Conservation (phyloP, 306 rosid genomes). For the Sindora glabra region DNA sequence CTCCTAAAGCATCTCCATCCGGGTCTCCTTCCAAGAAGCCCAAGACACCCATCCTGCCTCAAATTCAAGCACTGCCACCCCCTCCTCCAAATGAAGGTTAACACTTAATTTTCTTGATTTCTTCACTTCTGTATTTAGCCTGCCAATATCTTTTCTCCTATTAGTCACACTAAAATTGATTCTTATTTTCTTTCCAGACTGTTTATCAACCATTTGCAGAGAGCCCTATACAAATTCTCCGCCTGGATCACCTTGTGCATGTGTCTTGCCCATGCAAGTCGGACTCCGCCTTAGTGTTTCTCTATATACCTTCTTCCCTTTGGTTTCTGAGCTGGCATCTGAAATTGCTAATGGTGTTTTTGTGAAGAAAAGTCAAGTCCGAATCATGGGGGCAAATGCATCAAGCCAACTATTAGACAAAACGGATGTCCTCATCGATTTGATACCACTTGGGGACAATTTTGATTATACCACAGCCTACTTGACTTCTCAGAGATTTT, state of each 20-base stretch:
- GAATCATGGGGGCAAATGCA: constrained; percentile 78
- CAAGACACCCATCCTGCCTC: constrained; percentile 44
- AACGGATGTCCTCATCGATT: constrained; percentile 63
- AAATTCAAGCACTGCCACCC: constrained; percentile 63
- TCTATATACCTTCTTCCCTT: constrained; percentile 78
- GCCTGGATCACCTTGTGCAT: constrained; percentile 84
- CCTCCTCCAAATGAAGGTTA: constrained; percentile 96
- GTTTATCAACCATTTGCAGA: constrained; percentile 54
- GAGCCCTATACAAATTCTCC: constrained; percentile 80
- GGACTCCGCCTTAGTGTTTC: constrained; percentile 67
- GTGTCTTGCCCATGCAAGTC: constrained; percentile 86
- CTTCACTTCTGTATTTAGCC: too few species aligned
- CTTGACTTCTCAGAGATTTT: constrained; percentile 67
- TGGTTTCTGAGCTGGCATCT: constrained; percentile 71
- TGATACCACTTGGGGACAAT: constrained; percentile 64
- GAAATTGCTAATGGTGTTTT: constrained; percentile 60
- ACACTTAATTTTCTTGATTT: constrained; percentile 9
- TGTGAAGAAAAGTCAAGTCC: constrained; percentile 77
- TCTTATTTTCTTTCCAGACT: constrained; percentile 57
- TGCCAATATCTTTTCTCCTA: not conserved
- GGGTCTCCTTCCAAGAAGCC: constrained; percentile 36
- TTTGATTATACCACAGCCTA: constrained; percentile 69
- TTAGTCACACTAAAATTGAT: constrained; percentile 19
- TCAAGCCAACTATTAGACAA: constrained; percentile 69
- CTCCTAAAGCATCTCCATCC: constrained; percentile 47